These are phyloP conservation scores for Lasiosphaeriaceae sp. DNA, from an alignment of 495 filamentous ascomycete species.

Conservation along the genomic window DNA sequence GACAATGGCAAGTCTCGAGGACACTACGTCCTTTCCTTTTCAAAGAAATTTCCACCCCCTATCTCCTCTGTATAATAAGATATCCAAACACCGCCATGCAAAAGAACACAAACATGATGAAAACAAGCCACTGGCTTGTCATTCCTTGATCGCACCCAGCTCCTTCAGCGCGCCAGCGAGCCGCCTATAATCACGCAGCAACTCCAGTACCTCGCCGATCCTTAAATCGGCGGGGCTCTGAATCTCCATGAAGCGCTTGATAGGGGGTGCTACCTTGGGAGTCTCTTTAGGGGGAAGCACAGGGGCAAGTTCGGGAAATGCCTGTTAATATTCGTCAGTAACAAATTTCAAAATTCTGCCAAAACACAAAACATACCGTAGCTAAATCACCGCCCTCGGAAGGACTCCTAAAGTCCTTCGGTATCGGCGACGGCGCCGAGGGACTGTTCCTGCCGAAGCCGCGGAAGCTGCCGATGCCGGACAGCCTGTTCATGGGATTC, in stretches of 20 bases:
- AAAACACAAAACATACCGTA: conserved; percentile 35
- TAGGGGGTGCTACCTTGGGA: conserved; percentile 64
- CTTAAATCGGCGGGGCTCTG: conserved; percentile 73
- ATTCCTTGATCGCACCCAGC: conserved; percentile 52
- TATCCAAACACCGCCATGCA: background rate
- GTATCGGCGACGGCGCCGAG: conserved; percentile 19
- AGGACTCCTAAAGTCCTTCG: background rate
- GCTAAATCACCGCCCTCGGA: conserved; percentile 48
- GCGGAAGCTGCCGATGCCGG: conserved; percentile 63
- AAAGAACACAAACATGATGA: background rate
- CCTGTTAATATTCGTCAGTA: conserved; percentile 31
- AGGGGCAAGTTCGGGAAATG: conserved; percentile 57
- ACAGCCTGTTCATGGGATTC: conserved; percentile 78
- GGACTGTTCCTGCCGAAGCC: conserved; percentile 64
- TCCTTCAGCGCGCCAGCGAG: conserved; percentile 66
- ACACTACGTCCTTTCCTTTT: too few species aligned
- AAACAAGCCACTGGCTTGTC: background rate
- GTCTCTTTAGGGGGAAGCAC: conserved; percentile 46
- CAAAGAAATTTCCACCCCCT: background rate
- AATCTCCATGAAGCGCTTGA: conserved; percentile 75
- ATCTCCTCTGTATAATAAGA: background rate
- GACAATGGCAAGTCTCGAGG: too few species aligned
- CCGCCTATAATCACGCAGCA: conserved; percentile 85
- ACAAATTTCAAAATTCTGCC: background rate
- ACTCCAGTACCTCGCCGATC: conserved; percentile 73